These are phyloP conservation scores for Verticillium nubilum DNA, from an alignment of 2,329 filamentous ascomycete genomes.

Conservation along the genomic window DNA sequence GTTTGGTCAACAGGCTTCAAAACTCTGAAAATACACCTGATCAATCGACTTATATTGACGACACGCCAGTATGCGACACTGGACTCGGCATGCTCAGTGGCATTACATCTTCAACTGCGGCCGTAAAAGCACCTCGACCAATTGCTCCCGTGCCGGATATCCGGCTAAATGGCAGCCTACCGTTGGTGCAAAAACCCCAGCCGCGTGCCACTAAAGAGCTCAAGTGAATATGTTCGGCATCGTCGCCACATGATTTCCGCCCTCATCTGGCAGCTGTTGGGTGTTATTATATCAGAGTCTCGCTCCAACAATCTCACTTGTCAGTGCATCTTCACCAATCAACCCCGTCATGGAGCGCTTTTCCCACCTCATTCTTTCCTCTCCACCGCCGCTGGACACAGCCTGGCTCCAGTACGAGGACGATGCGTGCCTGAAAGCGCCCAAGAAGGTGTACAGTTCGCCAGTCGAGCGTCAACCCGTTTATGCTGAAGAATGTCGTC, in stretches of 20 bases:
- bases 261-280: not conserved
- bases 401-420: constrained; percentile 34
- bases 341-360: not conserved
- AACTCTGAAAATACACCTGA: not conserved
- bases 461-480: constrained; percentile 27
- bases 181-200: constrained; percentile 1
- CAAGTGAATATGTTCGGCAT: not conserved
- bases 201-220: not conserved
- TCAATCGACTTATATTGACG: too few species aligned
- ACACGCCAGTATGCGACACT: not conserved
- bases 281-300: not conserved
- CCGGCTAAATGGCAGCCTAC: not conserved
- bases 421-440: constrained; percentile 17
- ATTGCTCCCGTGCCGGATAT: not conserved
- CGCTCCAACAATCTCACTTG: not conserved
- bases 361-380: constrained; percentile 1
- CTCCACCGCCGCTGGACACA: constrained; percentile 28
- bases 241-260: not conserved
- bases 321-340: not conserved
- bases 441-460: constrained; percentile 18
- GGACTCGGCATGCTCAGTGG: too few species aligned
- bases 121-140: not conserved
- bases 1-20: too few species aligned
- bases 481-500: constrained; percentile 35
- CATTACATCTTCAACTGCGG: not conserved